These are phyloP conservation scores for Trichoderma cornu-damae DNA, from an alignment of 2,329 filamentous ascomycete species.

Conservation along the genomic window DNA sequence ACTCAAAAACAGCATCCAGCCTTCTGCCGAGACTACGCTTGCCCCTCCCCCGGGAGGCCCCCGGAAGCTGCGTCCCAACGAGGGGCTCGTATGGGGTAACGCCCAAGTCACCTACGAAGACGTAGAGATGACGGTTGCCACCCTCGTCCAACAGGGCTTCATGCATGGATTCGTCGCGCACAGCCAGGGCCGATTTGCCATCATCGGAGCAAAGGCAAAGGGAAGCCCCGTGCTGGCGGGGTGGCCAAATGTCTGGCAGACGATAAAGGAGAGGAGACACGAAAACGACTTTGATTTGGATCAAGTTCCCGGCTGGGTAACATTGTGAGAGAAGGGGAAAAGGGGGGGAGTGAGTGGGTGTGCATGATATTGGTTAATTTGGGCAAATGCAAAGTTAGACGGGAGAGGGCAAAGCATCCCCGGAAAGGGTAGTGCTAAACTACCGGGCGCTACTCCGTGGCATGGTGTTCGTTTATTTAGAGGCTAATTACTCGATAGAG, in stretches of 20 bases:
- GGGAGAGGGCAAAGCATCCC: neutral
- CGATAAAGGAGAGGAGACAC: conserved; percentile 56
- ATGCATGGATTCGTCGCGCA: conserved; percentile 82
- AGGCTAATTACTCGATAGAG: conserved; percentile 9
- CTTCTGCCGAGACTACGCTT: conserved; percentile 39
- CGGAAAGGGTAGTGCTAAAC: neutral
- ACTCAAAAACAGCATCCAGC: conserved; percentile 42
- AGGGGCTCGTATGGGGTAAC: conserved; percentile 61
- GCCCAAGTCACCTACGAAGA: conserved; percentile 55
- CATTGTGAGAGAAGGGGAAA: conserved; percentile 22
- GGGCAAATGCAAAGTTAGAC: neutral
- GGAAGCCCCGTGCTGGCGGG: conserved; percentile 61
- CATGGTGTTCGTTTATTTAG: neutral
- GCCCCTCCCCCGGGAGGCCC: conserved; percentile 43
- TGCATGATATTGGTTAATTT: conserved; percentile 7
- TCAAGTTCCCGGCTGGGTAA: conserved; percentile 73
- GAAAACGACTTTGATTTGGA: conserved; percentile 56
- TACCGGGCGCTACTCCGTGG: neutral
- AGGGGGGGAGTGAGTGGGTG: neutral
- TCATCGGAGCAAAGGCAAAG: conserved; percentile 68
- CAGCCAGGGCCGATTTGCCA: conserved; percentile 69
- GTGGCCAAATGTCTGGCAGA: conserved; percentile 70
- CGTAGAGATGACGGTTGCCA: conserved; percentile 72
- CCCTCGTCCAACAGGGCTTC: conserved; percentile 73
- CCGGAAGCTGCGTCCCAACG: conserved; percentile 49